phyloP scores from a whole-genome alignment of 2,329 filamentous ascomycete genomes.

The Monosporascus sp. region DNA sequence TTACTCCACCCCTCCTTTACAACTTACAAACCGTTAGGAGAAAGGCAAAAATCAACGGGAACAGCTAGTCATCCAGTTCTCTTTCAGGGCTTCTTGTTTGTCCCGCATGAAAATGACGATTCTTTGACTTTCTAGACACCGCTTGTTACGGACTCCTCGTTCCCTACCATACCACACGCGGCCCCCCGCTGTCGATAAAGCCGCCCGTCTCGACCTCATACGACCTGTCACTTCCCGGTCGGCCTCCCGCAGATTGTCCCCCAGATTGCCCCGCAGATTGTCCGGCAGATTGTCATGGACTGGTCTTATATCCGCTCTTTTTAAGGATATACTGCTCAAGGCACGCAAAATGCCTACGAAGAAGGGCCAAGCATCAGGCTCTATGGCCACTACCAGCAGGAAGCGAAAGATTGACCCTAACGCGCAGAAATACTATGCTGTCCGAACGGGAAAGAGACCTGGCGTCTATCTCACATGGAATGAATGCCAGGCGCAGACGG shows the following conservation, averaged over 20 bases:
- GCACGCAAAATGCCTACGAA: conserved; percentile 19
- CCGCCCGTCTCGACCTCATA: conserved; percentile 18
- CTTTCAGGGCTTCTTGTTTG: conserved; percentile 2
- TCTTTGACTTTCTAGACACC: conserved; percentile 20
- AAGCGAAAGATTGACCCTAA: conserved; percentile 44
- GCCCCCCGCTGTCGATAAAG: conserved; percentile 18
- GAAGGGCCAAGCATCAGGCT: conserved; percentile 10
- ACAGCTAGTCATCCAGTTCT: conserved; percentile 21
- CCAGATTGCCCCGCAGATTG: too few species aligned
- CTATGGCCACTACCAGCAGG: conserved; percentile 26
- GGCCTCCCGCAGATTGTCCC: conserved; percentile 1
- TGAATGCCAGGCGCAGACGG: conserved; percentile 57
- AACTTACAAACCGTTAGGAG: conserved; percentile 13
- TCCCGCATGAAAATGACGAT: conserved; percentile 18
- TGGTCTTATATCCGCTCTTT: conserved; percentile 5
- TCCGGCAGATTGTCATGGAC: conserved; percentile 16
- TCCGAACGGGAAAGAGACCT: conserved; percentile 49
- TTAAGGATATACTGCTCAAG: conserved; percentile 9
- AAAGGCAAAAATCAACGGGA: conserved; percentile 19
- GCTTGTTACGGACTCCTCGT: conserved; percentile 5
- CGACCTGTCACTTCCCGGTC: conserved; percentile 8
- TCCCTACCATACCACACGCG: conserved; percentile 1
- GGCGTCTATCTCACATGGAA: conserved; percentile 59
- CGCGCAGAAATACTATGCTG: conserved; percentile 57
- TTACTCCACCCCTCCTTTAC: conserved; percentile 13